phyloP scores from a whole-genome alignment of 2,329 filamentous ascomycete genomes.

The Trichoderma sp. region DNA sequence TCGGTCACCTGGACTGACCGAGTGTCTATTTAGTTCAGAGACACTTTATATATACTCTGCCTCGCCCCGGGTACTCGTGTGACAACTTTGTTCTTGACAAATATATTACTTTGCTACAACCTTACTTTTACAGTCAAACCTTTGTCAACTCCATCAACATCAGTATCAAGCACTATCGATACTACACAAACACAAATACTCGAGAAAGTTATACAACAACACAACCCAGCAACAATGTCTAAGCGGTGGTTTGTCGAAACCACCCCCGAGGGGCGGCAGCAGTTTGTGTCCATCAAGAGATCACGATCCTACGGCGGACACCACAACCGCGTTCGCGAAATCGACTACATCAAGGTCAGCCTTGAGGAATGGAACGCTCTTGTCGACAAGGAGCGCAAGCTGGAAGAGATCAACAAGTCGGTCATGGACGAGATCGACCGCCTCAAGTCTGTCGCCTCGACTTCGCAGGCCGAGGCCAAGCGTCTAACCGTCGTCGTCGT shows the following conservation, averaged over 20 bases:
- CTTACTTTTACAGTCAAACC: not conserved
- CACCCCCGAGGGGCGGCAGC: slow-evolving; percentile 35
- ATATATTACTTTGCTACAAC: not conserved
- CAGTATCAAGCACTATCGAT: not conserved
- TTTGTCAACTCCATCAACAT: not conserved
- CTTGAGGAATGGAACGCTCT: slow-evolving; percentile 41
- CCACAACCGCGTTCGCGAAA: slow-evolving; percentile 35
- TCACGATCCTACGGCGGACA: slow-evolving; percentile 39
- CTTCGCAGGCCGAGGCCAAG: slow-evolving; percentile 39
- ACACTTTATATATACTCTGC: slow-evolving; percentile 19
- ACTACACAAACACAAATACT: not conserved
- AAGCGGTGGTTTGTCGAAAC: slow-evolving; percentile 42
- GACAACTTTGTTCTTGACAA: not conserved
- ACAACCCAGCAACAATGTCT: slow-evolving; percentile 34
- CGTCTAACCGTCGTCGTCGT: slow-evolving; percentile 37
- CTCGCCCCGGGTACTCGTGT: not conserved
- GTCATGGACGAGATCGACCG: slow-evolving; percentile 36
- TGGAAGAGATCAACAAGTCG: slow-evolving; percentile 39
- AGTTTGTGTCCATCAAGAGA: slow-evolving; percentile 44
- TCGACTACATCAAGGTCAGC: slow-evolving; percentile 40
- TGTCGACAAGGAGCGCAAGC: slow-evolving; percentile 39
- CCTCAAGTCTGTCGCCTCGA: slow-evolving; percentile 40
- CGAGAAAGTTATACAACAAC: not conserved
- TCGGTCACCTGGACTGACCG: slow-evolving; percentile 24
- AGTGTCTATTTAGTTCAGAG: slow-evolving; percentile 10